Base-by-base conservation (phyloP, 179 eudicot species). In the Actinidia chinensis region DNA sequence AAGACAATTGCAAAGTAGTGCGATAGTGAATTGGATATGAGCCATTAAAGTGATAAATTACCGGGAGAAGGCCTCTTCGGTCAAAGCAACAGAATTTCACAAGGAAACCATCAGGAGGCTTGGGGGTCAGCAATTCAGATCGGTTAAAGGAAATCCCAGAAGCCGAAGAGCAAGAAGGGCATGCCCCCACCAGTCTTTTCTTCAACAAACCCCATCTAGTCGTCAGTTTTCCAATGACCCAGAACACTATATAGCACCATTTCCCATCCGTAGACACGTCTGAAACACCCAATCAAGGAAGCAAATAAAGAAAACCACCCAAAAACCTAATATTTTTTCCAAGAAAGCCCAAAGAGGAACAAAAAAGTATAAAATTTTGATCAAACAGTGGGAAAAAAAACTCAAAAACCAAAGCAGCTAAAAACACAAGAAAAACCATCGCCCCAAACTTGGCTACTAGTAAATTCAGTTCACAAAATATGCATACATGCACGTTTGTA, bases 231-330 rank as follows among this genome's bases (percentile, higher is more conserved):
- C 88, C 94, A 17, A 83, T 20, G 1, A 94, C 98, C 95, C 92
- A 94, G 71, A 90, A 82, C 65, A 94, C 91, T 83, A 94, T 67
- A 84, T 89, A 94, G 83, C 98, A 94, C 98, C 98, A 94, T 84
- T 87, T 92, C 56, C 98, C 98, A 77, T 94, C 98, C 6, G 98
- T 94, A 56, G 97, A 91, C 77, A 89, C 85, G 88, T 94, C 98
- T 94, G 82, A 82, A 84, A 8, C 23, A 77, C 36, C 40, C 48
- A 71, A 69, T 46, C 23, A 51, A 56, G 52, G 40, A 68, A 61
- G 11, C 7, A 44, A 65, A 46, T 54, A 17, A 40, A 48, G 23
- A 20, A 55, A 76, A 63, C 14, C 67, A 60, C 15, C 55, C 25
- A 43, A 55, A 73, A 11, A 17, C 25, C 69, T 44, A 75, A 23